Conservation (phyloP, 306 rosid species). For the Cotoneaster glaucophyllus region DNA sequence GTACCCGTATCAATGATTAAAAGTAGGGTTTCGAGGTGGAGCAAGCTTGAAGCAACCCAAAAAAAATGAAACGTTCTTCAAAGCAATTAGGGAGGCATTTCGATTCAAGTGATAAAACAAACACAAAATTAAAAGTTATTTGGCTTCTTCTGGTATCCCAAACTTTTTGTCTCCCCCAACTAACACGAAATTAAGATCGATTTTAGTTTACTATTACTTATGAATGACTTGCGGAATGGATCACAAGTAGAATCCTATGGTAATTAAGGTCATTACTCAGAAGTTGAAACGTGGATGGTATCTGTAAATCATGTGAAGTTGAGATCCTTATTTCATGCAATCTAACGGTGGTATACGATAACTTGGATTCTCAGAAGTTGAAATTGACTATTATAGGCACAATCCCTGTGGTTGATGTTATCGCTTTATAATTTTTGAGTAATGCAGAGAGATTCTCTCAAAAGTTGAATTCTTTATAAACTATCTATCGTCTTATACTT, state of each 20-base stretch:
- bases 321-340: neutral
- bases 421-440: too few species aligned
- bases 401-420: neutral
- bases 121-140: slow-evolving; percentile 20
- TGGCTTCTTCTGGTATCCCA: slow-evolving; percentile 23
- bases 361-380: neutral
- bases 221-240: slow-evolving; percentile 3
- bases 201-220: slow-evolving; percentile 9
- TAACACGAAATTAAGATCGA: neutral
- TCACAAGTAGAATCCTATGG: slow-evolving; percentile 26
- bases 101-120: slow-evolving; percentile 4
- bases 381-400: neutral
- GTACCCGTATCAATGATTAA: slow-evolving; percentile 19
- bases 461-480: too few species aligned
- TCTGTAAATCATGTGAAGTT: neutral
- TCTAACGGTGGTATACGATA: neutral
- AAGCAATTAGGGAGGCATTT: slow-evolving; percentile 19
- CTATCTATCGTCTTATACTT: rapidly evolving
- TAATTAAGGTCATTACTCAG: neutral
- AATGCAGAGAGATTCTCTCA: too few species aligned
- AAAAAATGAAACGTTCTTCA: slow-evolving; percentile 46
- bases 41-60: slow-evolving; percentile 51
- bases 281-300: neutral
- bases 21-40: slow-evolving; percentile 22
- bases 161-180: slow-evolving; percentile 23